These are phyloP conservation scores for Chlorella vulgaris DNA, from an alignment of 139 green algal species.

Conservation along the genomic window DNA sequence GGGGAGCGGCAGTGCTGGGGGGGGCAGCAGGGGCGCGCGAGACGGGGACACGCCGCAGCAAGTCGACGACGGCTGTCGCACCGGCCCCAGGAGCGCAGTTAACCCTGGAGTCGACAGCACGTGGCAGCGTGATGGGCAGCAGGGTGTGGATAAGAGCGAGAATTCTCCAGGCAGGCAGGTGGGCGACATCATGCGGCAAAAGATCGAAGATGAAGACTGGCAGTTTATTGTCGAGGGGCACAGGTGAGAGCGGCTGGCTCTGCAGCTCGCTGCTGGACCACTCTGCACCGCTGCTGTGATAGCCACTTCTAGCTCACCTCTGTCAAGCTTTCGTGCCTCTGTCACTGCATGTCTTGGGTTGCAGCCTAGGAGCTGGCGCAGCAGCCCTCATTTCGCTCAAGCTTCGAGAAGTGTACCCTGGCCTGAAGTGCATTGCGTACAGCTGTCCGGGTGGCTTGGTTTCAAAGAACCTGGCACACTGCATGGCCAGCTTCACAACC, in stretches of 20 bases:
- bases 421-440: constrained; percentile 56
- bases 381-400: constrained; percentile 56
- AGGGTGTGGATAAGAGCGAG: neutral
- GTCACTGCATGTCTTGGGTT: neutral
- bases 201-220: constrained; percentile 40
- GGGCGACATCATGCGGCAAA: constrained; percentile 24
- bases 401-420: constrained; percentile 47
- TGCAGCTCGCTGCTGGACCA: neutral
- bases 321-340: too few species aligned
- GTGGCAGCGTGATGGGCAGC: neutral
- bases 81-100: too few species aligned
- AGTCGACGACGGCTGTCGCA: too few species aligned
- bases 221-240: constrained; percentile 57
- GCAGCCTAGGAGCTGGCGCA: constrained; percentile 52
- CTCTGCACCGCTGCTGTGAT: too few species aligned
- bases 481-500: constrained; percentile 49
- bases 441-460: constrained; percentile 50
- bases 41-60: neutral
- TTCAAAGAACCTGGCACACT: constrained; percentile 36
- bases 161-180: neutral
- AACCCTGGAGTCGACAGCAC: neutral
- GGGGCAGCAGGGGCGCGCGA: neutral
- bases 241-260: constrained; percentile 8
- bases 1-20: neutral
- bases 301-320: too few species aligned